phyloP scores from a whole-genome alignment of 352 stramenopile genomes.

The Pythium chondricola region DNA sequence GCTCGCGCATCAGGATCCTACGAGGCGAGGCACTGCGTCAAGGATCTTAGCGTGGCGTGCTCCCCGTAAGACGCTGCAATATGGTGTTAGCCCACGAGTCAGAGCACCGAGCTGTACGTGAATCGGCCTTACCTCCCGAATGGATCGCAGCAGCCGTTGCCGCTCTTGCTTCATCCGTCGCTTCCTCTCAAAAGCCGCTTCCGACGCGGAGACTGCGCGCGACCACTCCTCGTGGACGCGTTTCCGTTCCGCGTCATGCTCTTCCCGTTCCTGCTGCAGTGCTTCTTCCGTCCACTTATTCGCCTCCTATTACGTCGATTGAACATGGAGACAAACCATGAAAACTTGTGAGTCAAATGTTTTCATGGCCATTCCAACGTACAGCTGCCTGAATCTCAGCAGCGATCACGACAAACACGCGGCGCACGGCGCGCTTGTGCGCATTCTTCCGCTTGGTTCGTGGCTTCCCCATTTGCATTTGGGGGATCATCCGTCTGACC shows the following conservation, averaged over 20 bases:
- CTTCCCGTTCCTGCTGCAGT: slow-evolving; percentile 43
- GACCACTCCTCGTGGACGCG: slow-evolving; percentile 50
- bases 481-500: slow-evolving; percentile 2
- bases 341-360: too few relatives aligned
- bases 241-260: slow-evolving; percentile 51
- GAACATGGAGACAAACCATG: neutral
- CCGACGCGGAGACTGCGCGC: slow-evolving; percentile 28
- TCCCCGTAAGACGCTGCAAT: too few relatives aligned
- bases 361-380: neutral
- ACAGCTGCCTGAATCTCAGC: slow-evolving; percentile 43
- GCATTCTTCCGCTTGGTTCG: slow-evolving; percentile 73
- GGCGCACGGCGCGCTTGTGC: slow-evolving; percentile 65
- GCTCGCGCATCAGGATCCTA: too few relatives aligned
- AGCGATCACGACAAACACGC: slow-evolving; percentile 49
- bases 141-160: slow-evolving; percentile 35
- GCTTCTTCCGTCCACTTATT: slow-evolving; percentile 34
- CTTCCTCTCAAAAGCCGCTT: slow-evolving; percentile 37
- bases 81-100: too few relatives aligned
- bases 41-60: too few relatives aligned
- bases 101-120: neutral
- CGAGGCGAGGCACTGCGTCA: too few relatives aligned
- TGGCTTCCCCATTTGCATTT: slow-evolving; percentile 32
- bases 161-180: slow-evolving; percentile 44
- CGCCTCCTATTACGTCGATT: too few relatives aligned
- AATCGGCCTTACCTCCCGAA: slow-evolving; percentile 43